Evolutionary conservation across 2,329 filamentous ascomycete species (phyloP).

Genomic region (Cladosporium sphaerospermum): DNA sequence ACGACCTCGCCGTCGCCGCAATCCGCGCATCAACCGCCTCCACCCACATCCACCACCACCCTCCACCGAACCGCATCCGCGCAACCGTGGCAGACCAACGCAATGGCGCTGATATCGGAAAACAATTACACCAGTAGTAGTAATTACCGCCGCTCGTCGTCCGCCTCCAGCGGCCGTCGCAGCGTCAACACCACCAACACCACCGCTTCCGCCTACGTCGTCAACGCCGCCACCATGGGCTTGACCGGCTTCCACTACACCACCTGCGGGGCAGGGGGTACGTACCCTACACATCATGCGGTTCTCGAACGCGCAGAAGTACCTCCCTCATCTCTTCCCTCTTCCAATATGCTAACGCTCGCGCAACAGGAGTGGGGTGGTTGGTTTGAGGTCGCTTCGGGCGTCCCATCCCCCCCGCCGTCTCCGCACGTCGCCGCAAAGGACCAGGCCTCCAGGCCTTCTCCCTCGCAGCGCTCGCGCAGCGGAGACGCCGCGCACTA

Average conservation of each 20-base stretch:
- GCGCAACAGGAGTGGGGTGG: conserved; percentile 67
- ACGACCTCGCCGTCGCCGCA: neutral
- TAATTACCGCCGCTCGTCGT: conserved; percentile 46
- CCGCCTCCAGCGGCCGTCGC: conserved; percentile 53
- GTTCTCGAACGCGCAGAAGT: neutral
- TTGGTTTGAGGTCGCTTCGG: conserved; percentile 91
- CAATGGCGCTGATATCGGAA: conserved; percentile 65
- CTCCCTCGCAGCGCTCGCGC: conserved; percentile 19
- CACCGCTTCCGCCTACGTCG: conserved; percentile 86
- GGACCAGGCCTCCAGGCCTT: neutral
- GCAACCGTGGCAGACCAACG: conserved; percentile 42
- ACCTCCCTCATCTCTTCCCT: too few relatives aligned
- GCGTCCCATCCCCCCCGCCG: conserved; percentile 75
- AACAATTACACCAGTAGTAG: conserved; percentile 69
- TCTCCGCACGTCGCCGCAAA: conserved; percentile 56
- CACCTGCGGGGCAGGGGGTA: conserved; percentile 72
- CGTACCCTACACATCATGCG: conserved; percentile 9
- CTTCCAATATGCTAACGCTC: neutral
- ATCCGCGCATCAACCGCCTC: neutral
- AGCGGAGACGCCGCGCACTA: conserved; percentile 88
- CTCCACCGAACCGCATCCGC: conserved; percentile 3
- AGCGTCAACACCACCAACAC: conserved; percentile 51
- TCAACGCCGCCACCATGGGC: conserved; percentile 61
- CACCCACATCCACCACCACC: neutral
- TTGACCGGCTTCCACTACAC: conserved; percentile 89